Evolutionary conservation across 2,329 filamentous ascomycete genomes (phyloP), one percentile per base, ranked within the genome.

Genomic region (Penicillium sp.): DNA sequence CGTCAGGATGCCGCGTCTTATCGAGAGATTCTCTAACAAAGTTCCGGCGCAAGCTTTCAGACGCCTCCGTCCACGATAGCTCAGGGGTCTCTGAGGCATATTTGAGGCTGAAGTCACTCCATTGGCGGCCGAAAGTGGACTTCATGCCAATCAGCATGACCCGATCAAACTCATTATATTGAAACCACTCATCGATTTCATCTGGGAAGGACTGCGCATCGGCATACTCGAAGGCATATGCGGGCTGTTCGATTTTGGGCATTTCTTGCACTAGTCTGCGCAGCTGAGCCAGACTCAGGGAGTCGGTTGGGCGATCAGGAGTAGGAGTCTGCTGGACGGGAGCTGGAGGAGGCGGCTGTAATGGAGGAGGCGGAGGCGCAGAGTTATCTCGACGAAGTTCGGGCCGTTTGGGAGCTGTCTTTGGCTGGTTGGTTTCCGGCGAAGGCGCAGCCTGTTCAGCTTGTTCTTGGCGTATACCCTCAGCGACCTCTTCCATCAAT

Each of bases 121-220:
- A 96, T 67, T 87, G 84, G 69, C 85, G 84, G 60, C 92, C 85
- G 68, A 96, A 97, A 2, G 87, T 86, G 33, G 85, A 81, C 67
- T 90, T 90, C 18, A 90, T 87, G 49, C 87, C 84, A 49, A 89
- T 83, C 45, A 97, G 79, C 66, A 92, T 87, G 43, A 88, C 83
- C 76, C 90, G 90, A 70, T 97, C 92, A 74, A 90, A 89, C 58
- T 91, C 87, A 64, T 89, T 89, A 75, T 97, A 97, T 49, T 88
- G 87, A 74, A 99, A 99, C 94, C 94, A 99, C 76, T 99, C 94
- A 70, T 97, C 91, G 44, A 99, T 81, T 78, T 99, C 94, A 60
- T 94, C 91, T 16, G 90, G 86, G 64, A 96, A 88, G 0, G 85
- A 79, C 19, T 87, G 87, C 52, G 83, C 83, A 72, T 93, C 89